Conservation (phyloP, 2,329 filamentous ascomycete genomes). For the Aspergillus sp. region DNA sequence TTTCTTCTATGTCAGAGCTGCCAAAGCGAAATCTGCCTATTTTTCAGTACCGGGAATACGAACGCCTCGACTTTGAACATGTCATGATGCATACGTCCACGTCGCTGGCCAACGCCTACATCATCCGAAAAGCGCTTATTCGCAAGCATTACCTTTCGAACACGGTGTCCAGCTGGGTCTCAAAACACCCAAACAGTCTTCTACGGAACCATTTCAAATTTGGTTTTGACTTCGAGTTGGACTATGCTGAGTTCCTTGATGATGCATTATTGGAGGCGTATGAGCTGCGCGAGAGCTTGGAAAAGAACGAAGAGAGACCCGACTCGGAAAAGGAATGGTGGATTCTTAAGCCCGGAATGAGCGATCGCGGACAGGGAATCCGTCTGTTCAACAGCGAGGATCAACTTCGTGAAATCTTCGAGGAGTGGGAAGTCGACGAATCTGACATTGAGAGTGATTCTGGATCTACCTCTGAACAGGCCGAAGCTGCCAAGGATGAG, state of each 20-base stretch:
- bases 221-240: constrained; percentile 82
- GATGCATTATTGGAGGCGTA: constrained; percentile 87
- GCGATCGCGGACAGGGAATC: constrained; percentile 89
- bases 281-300: constrained; percentile 73
- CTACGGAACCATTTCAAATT: constrained; percentile 67
- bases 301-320: constrained; percentile 61
- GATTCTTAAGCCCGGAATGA: constrained; percentile 98
- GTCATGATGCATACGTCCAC: constrained; percentile 56
- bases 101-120: constrained; percentile 76
- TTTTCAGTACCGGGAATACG: constrained; percentile 80
- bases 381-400: constrained; percentile 78
- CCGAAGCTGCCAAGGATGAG: constrained; percentile 13
- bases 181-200: constrained; percentile 69
- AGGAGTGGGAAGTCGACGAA: constrained; percentile 72
- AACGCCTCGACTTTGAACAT: constrained; percentile 76
- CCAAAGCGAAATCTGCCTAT: constrained; percentile 44
- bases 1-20: constrained; percentile 46
- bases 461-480: constrained; percentile 35
- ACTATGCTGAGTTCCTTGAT: constrained; percentile 94
- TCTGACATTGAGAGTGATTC: constrained; percentile 45
- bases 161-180: constrained; percentile 76
- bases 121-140: constrained; percentile 93
- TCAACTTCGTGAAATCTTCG: constrained; percentile 80
- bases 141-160: constrained; percentile 88
- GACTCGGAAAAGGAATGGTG: constrained; percentile 70